These are phyloP conservation scores for Brachypodium distachyon DNA, from an alignment of 202 grass and related monocot genomes.

Conservation along the genomic window DNA sequence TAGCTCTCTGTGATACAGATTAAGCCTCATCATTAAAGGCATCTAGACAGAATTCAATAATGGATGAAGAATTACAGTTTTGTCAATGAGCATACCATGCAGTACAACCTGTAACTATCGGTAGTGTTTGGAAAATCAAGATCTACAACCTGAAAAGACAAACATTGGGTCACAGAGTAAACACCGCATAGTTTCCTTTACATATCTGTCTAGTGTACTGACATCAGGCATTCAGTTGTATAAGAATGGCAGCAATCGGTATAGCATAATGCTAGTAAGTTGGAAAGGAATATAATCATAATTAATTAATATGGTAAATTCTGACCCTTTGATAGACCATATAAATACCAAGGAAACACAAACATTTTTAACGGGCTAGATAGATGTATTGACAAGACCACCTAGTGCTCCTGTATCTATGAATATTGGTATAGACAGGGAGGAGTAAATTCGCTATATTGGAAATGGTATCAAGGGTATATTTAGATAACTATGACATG, in stretches of 20 bases:
- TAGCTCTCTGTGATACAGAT: slow-evolving; percentile 62
- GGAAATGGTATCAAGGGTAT: not conserved
- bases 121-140: slow-evolving; percentile 84
- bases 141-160: slow-evolving; percentile 66
- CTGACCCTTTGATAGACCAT: not conserved
- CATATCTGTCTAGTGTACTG: not conserved
- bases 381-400: not conserved
- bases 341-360: not conserved
- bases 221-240: slow-evolving; percentile 21
- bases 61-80: slow-evolving; percentile 8
- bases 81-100: slow-evolving; percentile 50
- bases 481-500: not conserved
- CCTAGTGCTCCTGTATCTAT: not conserved
- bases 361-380: not conserved
- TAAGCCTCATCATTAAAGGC: slow-evolving; percentile 12
- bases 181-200: not conserved
- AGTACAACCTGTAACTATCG: slow-evolving; percentile 88
- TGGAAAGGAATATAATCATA: not conserved
- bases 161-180: slow-evolving; percentile 7
- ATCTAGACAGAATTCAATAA: slow-evolving; percentile 13
- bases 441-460: not conserved
- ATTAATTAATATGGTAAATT: not conserved
- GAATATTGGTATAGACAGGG: not conserved
- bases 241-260: not conserved
- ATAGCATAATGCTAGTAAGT: not conserved